Evolutionary conservation across 306 rosid species (phyloP).

Genomic region (Begonia peltatifolia): DNA sequence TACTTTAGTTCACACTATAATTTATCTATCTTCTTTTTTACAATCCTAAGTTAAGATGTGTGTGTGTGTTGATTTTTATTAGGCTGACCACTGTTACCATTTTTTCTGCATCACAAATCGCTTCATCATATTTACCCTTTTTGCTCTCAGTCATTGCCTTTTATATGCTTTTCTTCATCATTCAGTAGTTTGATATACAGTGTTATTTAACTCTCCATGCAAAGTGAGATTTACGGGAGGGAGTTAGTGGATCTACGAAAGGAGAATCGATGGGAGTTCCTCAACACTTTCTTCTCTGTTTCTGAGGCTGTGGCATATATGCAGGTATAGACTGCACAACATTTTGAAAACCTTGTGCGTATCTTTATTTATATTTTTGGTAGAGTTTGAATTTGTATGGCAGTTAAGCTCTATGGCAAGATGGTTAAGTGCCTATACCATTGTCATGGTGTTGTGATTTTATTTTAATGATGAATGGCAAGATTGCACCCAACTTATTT

Average conservation of each 20-base stretch:
- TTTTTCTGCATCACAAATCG: not conserved
- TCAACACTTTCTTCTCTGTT: conserved; percentile 89
- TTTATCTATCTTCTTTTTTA: no score
- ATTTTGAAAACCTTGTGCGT: not conserved
- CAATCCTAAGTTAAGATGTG: no score
- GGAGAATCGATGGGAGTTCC: conserved; percentile 84
- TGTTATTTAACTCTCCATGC: conserved; percentile 39
- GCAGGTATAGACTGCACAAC: conserved; percentile 46
- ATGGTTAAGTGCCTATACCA: not conserved
- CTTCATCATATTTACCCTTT: not conserved
- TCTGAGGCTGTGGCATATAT: conserved; percentile 98
- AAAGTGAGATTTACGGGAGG: conserved; percentile 93
- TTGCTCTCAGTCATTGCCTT: conserved; percentile 12
- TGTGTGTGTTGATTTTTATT: no score
- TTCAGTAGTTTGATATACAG: conserved; percentile 23
- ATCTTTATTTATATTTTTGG: not conserved
- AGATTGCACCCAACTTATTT: no score
- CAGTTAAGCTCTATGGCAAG: not conserved
- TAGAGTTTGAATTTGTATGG: no score
- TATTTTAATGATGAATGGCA: no score
- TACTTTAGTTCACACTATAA: no score
- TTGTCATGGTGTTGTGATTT: no score
- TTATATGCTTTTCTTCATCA: conserved; percentile 4
- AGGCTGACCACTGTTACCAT: no score
- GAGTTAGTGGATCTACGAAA: conserved; percentile 95